phyloP scores from a whole-genome alignment of 768 basidiomycete genomes.

The Cyclocybe aegerita region DNA sequence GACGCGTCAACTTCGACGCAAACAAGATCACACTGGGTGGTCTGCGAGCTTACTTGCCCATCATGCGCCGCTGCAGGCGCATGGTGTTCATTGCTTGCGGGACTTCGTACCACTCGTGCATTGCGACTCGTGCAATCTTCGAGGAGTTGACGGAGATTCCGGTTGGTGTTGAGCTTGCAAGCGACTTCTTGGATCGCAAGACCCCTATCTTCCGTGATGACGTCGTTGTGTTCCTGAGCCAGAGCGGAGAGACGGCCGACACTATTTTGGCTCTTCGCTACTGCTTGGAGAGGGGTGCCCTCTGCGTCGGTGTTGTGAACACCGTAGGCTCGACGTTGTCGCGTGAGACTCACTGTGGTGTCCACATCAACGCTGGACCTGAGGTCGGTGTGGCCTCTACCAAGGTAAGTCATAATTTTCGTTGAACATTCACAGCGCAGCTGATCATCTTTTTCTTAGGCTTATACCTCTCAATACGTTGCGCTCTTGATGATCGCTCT shows the following conservation, averaged over 20 bases:
- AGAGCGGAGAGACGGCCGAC: slow-evolving; percentile 98
- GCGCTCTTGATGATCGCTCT: slow-evolving; percentile 98
- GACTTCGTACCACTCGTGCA: slow-evolving; percentile 95
- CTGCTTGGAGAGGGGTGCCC: slow-evolving; percentile 94
- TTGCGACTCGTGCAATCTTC: slow-evolving; percentile 96
- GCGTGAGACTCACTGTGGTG: slow-evolving; percentile 98
- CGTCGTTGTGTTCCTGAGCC: slow-evolving; percentile 92
- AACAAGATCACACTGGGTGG: slow-evolving; percentile 93
- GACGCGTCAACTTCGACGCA: slow-evolving; percentile 97
- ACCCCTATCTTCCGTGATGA: slow-evolving; percentile 99
- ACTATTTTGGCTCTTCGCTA: slow-evolving; percentile 96
- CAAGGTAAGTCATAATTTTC: slow-evolving; percentile 53
- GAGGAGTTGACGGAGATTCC: slow-evolving; percentile 99
- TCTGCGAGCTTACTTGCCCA: slow-evolving; percentile 90
- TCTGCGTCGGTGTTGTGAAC: slow-evolving; percentile 97
- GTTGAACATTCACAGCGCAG: neutral
- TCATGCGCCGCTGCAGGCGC: slow-evolving; percentile 91
- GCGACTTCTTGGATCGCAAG: slow-evolving; percentile 98
- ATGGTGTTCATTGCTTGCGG: slow-evolving; percentile 99
- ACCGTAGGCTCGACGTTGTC: slow-evolving; percentile 98
- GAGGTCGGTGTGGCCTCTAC: slow-evolving; percentile 99
- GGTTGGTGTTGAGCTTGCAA: slow-evolving; percentile 94
- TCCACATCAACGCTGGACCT: slow-evolving; percentile 98
- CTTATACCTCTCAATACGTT: slow-evolving; percentile 98
- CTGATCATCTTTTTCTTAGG: slow-evolving; percentile 40